Evolutionary conservation across 83 land plant genomes (phyloP).

Genomic region (Picea abies): DNA sequence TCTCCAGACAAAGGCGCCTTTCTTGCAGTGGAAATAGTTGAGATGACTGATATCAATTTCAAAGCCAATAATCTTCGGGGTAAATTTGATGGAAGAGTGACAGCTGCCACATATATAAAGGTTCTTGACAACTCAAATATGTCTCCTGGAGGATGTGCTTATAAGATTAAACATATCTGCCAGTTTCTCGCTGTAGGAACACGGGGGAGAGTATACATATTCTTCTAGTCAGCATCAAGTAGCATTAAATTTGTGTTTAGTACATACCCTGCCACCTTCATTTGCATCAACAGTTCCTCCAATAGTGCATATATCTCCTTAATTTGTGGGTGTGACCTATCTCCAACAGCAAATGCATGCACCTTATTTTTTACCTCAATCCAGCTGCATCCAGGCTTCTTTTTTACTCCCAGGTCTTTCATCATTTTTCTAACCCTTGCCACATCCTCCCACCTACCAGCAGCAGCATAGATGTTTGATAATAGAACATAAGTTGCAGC

Average conservation of each 20-base stretch:
- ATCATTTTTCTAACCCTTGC: background rate
- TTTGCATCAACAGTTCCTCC: background rate
- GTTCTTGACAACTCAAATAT: background rate
- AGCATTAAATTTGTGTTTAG: background rate
- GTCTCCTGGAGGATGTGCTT: background rate
- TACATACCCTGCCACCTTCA: background rate
- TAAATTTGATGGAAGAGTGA: background rate
- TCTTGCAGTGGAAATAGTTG: no score
- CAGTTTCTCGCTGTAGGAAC: background rate
- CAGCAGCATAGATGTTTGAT: background rate
- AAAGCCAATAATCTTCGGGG: no score
- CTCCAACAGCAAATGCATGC: background rate
- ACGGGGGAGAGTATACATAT: background rate
- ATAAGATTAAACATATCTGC: background rate
- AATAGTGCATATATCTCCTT: background rate
- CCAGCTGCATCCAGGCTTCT: background rate
- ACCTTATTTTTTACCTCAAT: slow-evolving; percentile 1
- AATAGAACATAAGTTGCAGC: background rate
- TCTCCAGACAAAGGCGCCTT: no score
- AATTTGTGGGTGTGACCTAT: background rate
- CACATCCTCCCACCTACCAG: background rate
- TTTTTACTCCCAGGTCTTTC: background rate
- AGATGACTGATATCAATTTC: no score
- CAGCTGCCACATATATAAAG: background rate
- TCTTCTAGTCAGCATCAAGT: background rate